Percentiles rank a stretch among this genome's conserved stretches.
Conservation (phyloP, 352 stramenopile genomes). For the Pythium rhizo-oryzae region DNA sequence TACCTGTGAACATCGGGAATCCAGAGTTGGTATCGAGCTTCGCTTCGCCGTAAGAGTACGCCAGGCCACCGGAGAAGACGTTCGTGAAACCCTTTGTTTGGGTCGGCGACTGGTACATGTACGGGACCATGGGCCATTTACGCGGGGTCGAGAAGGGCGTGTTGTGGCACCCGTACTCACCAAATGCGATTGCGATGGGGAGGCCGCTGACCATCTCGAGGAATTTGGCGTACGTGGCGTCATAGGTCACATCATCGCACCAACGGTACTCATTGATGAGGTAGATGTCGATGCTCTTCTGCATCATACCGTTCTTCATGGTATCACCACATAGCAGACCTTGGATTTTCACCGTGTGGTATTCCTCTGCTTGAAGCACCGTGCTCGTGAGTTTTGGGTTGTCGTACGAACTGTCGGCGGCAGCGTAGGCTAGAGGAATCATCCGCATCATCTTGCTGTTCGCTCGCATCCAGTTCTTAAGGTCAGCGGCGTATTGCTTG, state of each 20-base stretch:
- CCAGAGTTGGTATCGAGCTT: slow-evolving; percentile 64
- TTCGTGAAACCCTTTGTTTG: slow-evolving; percentile 72
- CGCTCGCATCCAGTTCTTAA: slow-evolving; percentile 88
- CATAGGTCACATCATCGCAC: slow-evolving; percentile 70
- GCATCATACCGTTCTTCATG: slow-evolving; percentile 80
- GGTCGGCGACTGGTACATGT: slow-evolving; percentile 70
- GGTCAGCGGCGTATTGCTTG: slow-evolving; percentile 80
- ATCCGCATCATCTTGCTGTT: slow-evolving; percentile 85
- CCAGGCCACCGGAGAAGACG: slow-evolving; percentile 79
- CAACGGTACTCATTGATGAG: slow-evolving; percentile 90
- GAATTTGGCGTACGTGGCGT: slow-evolving; percentile 71
- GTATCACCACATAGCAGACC: slow-evolving; percentile 81
- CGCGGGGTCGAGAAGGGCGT: slow-evolving; percentile 41
- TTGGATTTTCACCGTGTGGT: slow-evolving; percentile 80
- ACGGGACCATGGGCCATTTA: slow-evolving; percentile 78
- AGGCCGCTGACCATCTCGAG: slow-evolving; percentile 71
- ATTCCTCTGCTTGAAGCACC: slow-evolving; percentile 55
- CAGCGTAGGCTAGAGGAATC: slow-evolving; percentile 79
- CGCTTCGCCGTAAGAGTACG: slow-evolving; percentile 86
- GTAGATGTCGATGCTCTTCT: slow-evolving; percentile 86
- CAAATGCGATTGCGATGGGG: slow-evolving; percentile 79
- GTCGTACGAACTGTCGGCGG: slow-evolving; percentile 74
- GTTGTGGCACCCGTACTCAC: slow-evolving; percentile 84
- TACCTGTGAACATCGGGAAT: slow-evolving; percentile 85
- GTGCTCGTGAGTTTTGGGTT: slow-evolving; percentile 43